phyloP scores from a whole-genome alignment of 2,329 filamentous ascomycete species.

The Colletotrichum acutatum region DNA sequence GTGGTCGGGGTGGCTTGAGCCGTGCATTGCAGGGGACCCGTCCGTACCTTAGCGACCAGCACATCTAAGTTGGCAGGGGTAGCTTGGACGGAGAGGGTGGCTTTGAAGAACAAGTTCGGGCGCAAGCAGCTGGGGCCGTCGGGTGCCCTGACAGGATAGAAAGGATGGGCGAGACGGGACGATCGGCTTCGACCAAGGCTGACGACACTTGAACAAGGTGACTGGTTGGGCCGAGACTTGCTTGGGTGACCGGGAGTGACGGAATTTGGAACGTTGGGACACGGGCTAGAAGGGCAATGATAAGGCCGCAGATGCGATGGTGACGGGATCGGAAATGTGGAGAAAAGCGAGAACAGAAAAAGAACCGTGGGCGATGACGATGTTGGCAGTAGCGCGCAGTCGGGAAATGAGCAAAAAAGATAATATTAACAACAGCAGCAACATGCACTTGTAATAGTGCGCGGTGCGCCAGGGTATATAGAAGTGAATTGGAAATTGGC shows the following conservation, averaged over 20 bases:
- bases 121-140: not conserved
- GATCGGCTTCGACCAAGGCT: slow-evolving; percentile 28
- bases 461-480: not conserved
- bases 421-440: slow-evolving; percentile 15
- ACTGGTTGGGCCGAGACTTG: slow-evolving; percentile 1
- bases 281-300: slow-evolving; percentile 18
- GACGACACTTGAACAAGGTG: not conserved
- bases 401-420: slow-evolving; percentile 2
- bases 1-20: slow-evolving; percentile 26
- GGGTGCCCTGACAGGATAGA: slow-evolving; percentile 8
- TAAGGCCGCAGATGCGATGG: slow-evolving; percentile 19
- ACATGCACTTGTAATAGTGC: not conserved
- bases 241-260: slow-evolving; percentile 20
- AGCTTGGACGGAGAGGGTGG: slow-evolving; percentile 13
- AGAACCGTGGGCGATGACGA: slow-evolving; percentile 28
- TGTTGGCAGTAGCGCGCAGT: slow-evolving; percentile 2
- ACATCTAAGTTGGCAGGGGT: slow-evolving; percentile 24
- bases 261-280: slow-evolving; percentile 14
- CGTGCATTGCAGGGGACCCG: slow-evolving; percentile 18
- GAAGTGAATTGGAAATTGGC: not conserved
- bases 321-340: slow-evolving; percentile 15
- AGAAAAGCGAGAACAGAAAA: slow-evolving; percentile 6
- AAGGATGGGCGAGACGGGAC: slow-evolving; percentile 16
- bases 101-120: not conserved
- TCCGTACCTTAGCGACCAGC: slow-evolving; percentile 21